Percentiles rank a stretch among this genome's conserved stretches.
Evolutionary conservation across 2,329 filamentous ascomycete species (phyloP).

Genomic region (Monosporascus sp.): DNA sequence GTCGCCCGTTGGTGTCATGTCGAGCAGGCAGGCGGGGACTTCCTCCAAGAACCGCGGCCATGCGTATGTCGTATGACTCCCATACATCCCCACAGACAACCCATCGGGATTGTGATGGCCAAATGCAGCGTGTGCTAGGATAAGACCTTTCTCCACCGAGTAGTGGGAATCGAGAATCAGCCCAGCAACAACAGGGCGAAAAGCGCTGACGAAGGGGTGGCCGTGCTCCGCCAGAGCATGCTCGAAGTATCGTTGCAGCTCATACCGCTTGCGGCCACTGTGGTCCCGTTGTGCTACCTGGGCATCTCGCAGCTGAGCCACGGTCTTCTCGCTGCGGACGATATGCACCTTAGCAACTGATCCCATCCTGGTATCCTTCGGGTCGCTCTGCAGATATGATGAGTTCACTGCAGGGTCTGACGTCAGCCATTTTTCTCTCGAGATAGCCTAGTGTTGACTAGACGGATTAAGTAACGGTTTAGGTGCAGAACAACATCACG

Average conservation of each 20-base stretch:
- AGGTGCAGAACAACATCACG: no score
- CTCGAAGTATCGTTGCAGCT: conserved; percentile 38
- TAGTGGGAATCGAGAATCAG: conserved; percentile 67
- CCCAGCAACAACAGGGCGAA: conserved; percentile 62
- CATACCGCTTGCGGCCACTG: conserved; percentile 49
- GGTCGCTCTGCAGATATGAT: conserved; percentile 1
- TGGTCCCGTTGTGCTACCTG: conserved; percentile 61
- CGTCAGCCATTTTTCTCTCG: no score
- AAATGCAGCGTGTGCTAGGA: conserved; percentile 63
- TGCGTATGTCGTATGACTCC: conserved; percentile 65
- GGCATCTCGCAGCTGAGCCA: conserved; percentile 60
- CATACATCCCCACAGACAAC: conserved; percentile 65
- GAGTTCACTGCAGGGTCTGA: neutral
- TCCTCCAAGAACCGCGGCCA: conserved; percentile 69
- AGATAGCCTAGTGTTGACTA: no score
- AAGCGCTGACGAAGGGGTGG: conserved; percentile 23
- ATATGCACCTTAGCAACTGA: conserved; percentile 65
- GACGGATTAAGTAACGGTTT: no score
- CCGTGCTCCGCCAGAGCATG: conserved; percentile 42
- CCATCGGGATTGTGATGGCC: conserved; percentile 48
- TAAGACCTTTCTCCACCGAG: conserved; percentile 52
- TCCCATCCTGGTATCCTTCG: conserved; percentile 44
- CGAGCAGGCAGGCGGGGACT: conserved; percentile 45
- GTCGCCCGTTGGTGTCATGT: conserved; percentile 30
- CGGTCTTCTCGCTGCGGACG: conserved; percentile 60